A percentile compares a stretch with the other conserved stretches of the same genome.
phyloP scores from a whole-genome alignment of 768 basidiomycete genomes.

The Floccularia luteovirens region DNA sequence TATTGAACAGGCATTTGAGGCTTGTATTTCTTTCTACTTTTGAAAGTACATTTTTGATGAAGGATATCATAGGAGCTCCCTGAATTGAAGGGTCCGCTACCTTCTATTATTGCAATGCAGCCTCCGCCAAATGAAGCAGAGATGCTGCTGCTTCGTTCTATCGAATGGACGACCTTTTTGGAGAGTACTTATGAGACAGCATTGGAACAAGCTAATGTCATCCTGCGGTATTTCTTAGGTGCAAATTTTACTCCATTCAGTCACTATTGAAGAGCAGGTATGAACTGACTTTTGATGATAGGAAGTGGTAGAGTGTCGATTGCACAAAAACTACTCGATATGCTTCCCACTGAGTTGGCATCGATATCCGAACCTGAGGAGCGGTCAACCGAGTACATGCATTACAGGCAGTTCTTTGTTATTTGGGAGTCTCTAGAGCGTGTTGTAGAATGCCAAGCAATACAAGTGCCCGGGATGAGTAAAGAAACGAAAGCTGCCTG shows the following conservation, averaged over 20 bases:
- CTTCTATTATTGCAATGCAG: conserved; percentile 52
- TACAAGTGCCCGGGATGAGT: conserved; percentile 49
- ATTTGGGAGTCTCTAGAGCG: conserved; percentile 63
- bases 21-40: conserved; percentile 15
- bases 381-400: conserved; percentile 64
- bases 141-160: conserved; percentile 66
- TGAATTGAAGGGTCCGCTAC: conserved; percentile 45
- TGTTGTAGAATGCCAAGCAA: conserved; percentile 52
- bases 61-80: conserved; percentile 38
- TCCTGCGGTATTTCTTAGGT: conserved; percentile 89
- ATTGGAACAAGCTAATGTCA: conserved; percentile 80
- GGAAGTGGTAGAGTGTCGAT: conserved; percentile 70
- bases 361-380: conserved; percentile 63
- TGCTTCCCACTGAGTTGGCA: conserved; percentile 58
- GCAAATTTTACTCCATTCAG: conserved; percentile 13
- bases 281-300: conserved; percentile 21
- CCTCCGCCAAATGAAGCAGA: conserved; percentile 51
- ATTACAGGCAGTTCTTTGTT: conserved; percentile 74
- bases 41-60: conserved; percentile 5
- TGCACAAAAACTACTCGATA: conserved; percentile 49
- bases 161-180: conserved; percentile 89
- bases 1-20: conserved; percentile 63
- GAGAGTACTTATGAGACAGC: conserved; percentile 71
- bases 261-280: neutral
- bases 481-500: conserved; percentile 52